These are phyloP conservation scores for Psidium friedrichsthalianum DNA, from an alignment of 345 rosid species.

Conservation along the genomic window DNA sequence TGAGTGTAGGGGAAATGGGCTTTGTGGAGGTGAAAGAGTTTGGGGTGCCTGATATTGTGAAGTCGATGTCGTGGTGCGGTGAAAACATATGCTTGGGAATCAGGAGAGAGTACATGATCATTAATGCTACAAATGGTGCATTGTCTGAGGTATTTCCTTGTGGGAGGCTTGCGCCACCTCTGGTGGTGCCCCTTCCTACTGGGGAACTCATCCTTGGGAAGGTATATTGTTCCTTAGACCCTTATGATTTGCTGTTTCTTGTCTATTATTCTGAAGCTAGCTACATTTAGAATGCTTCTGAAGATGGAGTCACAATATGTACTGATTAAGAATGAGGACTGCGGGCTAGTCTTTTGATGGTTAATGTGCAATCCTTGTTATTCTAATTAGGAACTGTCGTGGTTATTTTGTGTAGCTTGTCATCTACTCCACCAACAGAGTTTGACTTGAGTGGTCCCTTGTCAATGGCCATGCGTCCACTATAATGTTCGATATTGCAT, in stretches of 20 bases:
- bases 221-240: constrained; percentile 30
- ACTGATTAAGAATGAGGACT: background rate
- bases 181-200: constrained; percentile 78
- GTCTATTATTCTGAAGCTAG: background rate
- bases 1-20: constrained; percentile 74
- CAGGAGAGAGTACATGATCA: constrained; percentile 74
- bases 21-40: constrained; percentile 94
- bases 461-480: background rate
- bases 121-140: constrained; percentile 78
- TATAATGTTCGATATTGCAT: background rate
- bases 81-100: constrained; percentile 87
- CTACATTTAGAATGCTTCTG: background rate
- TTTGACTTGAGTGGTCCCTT: background rate
- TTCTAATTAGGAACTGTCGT: background rate
- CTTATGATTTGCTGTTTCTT: background rate
- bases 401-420: background rate
- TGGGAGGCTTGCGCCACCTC: constrained; percentile 78
- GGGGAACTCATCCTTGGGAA: constrained; percentile 94
- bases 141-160: constrained; percentile 88
- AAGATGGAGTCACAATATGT: background rate
- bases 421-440: background rate
- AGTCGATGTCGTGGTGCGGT: constrained; percentile 95
- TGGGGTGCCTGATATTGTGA: constrained; percentile 84
- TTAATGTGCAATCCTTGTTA: background rate
- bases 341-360: background rate